These are phyloP conservation scores for Prosopis cineraria DNA, from an alignment of 306 rosid species.

Conservation along the genomic window DNA sequence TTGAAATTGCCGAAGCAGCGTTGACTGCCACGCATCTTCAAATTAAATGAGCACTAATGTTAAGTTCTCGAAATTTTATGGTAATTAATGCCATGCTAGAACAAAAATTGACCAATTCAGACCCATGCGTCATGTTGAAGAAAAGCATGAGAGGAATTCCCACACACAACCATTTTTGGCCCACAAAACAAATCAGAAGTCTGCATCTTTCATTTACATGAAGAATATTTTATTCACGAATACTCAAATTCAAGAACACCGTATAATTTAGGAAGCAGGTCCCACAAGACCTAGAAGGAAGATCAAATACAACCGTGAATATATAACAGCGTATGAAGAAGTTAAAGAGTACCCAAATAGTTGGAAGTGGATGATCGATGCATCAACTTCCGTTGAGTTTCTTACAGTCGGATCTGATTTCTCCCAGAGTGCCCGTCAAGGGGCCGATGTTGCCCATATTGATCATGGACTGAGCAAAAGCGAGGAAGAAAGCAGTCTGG, in stretches of 20 bases:
- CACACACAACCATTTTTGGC: not conserved
- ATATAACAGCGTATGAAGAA: not conserved
- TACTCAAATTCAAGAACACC: not conserved
- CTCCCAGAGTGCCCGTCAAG: constrained; percentile 59
- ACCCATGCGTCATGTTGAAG: not conserved
- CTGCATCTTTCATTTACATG: not conserved
- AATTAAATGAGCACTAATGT: too few species aligned
- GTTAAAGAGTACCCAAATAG: not conserved
- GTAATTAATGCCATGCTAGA: too few species aligned
- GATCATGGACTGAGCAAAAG: constrained; percentile 70
- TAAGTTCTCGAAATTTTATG: too few species aligned
- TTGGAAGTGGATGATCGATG: not conserved
- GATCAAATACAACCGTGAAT: not conserved
- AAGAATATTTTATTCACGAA: not conserved
- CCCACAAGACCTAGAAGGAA: not conserved
- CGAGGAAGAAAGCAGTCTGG: constrained; percentile 64
- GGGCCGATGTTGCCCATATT: constrained; percentile 77
- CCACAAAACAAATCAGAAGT: not conserved
- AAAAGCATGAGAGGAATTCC: not conserved
- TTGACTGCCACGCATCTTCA: too few species aligned
- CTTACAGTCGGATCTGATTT: constrained; percentile 63
- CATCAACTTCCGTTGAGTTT: constrained; percentile 57
- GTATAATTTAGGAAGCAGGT: not conserved
- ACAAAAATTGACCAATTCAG: too few species aligned
- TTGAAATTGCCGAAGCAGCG: too few species aligned